These are phyloP conservation scores for Saccharomycopsis malanga DNA, from an alignment of 805 yeast genomes.

Conservation along the genomic window DNA sequence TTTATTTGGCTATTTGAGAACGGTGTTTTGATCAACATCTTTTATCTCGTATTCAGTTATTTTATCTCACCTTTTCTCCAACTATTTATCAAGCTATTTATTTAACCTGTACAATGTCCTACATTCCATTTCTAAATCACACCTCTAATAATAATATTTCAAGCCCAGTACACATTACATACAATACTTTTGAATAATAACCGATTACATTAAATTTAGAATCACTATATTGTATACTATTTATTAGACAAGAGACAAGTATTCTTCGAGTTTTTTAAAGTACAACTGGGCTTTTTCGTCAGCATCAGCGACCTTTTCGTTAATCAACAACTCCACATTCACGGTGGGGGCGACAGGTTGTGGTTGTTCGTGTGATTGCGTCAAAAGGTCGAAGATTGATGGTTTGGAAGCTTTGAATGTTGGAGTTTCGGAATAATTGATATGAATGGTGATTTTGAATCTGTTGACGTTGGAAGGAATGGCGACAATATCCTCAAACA, in stretches of 20 bases:
- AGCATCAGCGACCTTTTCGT: constrained; percentile 38
- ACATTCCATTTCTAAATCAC: too few relatives aligned
- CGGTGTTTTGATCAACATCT: too few relatives aligned
- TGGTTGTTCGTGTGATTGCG: constrained; percentile 21
- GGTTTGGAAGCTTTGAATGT: constrained; percentile 21
- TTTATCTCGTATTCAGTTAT: too few relatives aligned
- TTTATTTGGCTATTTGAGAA: too few relatives aligned
- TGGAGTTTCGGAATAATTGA: constrained; percentile 25
- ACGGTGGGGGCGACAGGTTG: constrained; percentile 28
- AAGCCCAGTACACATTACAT: too few relatives aligned
- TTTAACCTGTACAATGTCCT: too few relatives aligned
- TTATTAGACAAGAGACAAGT: constrained; percentile 22
- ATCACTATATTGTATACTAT: too few relatives aligned
- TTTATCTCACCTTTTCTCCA: too few relatives aligned
- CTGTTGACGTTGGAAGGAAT: constrained; percentile 38
- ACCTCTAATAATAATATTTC: too few relatives aligned
- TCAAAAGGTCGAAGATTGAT: constrained; percentile 28
- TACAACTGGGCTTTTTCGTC: constrained; percentile 38
- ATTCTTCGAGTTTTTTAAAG: constrained; percentile 27
- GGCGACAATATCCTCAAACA: constrained; percentile 52
- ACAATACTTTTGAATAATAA: too few relatives aligned
- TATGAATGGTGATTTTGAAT: constrained; percentile 33
- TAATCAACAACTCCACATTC: constrained; percentile 31
- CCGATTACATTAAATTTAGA: too few relatives aligned
- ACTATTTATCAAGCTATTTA: too few relatives aligned